Percentiles rank a stretch among this genome's conserved stretches.
These are phyloP conservation scores for Mycosphaerella sp. DNA, from an alignment of 2,329 filamentous ascomycete genomes.

Conservation along the genomic window DNA sequence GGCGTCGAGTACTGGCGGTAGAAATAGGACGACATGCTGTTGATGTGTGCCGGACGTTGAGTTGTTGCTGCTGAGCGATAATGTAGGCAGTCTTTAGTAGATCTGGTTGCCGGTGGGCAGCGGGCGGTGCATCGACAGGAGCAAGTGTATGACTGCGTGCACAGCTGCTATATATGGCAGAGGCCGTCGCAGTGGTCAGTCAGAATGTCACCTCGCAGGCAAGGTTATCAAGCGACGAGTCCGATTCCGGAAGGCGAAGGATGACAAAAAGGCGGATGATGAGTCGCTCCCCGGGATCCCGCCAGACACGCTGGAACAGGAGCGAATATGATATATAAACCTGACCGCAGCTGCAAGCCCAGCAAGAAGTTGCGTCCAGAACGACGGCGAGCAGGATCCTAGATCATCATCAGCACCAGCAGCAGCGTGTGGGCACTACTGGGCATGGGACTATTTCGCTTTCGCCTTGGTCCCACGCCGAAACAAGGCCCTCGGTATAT, in stretches of 20 bases:
- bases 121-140: constrained; percentile 8
- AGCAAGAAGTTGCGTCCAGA: not conserved
- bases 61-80: not conserved
- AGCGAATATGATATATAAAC: constrained; percentile 12
- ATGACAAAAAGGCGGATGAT: constrained; percentile 14
- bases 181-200: constrained; percentile 5
- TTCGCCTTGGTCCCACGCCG: not conserved
- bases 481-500: not conserved
- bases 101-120: not conserved
- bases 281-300: constrained; percentile 1
- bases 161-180: constrained; percentile 12
- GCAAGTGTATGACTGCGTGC: constrained; percentile 10
- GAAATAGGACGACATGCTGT: constrained; percentile 12
- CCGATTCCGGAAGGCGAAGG: constrained; percentile 8
- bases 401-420: not conserved
- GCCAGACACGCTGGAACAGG: constrained; percentile 6
- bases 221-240: not conserved
- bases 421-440: not conserved
- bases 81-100: too few relatives aligned
- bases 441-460: not conserved
- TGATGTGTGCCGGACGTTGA: not conserved
- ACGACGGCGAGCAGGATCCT: not conserved
- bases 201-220: constrained; percentile 7
- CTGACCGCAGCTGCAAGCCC: constrained; percentile 6
- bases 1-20: constrained; percentile 12